These are phyloP conservation scores for Cicer judaicum DNA, from an alignment of 306 rosid species.

Conservation along the genomic window DNA sequence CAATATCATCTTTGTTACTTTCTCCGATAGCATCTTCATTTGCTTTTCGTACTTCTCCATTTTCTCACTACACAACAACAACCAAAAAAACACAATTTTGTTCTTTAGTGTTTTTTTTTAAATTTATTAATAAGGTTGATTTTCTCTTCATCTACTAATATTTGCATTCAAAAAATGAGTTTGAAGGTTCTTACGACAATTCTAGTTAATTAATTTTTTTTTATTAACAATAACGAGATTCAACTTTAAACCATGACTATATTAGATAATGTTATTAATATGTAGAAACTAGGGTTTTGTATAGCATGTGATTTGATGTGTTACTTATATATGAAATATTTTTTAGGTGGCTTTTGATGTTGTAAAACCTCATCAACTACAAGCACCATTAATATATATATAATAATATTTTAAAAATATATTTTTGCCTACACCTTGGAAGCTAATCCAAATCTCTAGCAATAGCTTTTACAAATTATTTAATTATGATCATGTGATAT, in stretches of 20 bases:
- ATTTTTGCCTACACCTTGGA: slow-evolving; percentile 5
- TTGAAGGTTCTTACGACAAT: no score
- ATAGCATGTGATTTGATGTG: not conserved
- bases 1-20: slow-evolving; percentile 49
- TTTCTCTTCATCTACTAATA: no score
- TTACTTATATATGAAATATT: not conserved
- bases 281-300: not conserved
- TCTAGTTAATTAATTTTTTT: no score
- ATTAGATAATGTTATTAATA: not conserved
- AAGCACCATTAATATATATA: not conserved
- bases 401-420: slow-evolving; percentile 23
- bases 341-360: not conserved
- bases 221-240: no score
- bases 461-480: slow-evolving; percentile 13
- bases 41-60: slow-evolving; percentile 61
- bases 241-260: no score
- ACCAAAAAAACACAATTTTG: not conserved
- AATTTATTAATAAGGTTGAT: no score
- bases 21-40: slow-evolving; percentile 61
- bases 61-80: slow-evolving; percentile 46
- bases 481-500: slow-evolving; percentile 31
- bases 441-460: slow-evolving; percentile 29
- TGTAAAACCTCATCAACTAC: not conserved
- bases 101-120: not conserved
- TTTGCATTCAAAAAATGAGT: no score